phyloP scores from a whole-genome alignment of 495 filamentous ascomycete species.

The Pseudoneurospora amorphoporcata region DNA sequence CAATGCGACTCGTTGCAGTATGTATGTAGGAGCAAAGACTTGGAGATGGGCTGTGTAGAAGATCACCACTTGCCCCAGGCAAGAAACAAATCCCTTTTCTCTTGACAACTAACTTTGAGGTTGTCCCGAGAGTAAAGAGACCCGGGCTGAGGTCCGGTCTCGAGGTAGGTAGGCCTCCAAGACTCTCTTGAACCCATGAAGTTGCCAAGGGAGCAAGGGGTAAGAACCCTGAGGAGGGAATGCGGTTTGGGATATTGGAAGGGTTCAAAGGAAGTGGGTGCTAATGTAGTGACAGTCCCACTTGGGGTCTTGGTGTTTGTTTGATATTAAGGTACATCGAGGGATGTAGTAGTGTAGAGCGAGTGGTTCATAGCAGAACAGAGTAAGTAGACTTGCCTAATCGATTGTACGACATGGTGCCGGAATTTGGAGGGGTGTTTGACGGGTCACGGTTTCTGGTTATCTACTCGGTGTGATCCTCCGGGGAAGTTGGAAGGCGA shows the following conservation, averaged over 20 bases:
- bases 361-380: neutral
- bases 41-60: neutral
- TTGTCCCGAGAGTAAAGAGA: neutral
- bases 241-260: neutral
- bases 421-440: neutral
- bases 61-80: slow-evolving; percentile 22
- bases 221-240: neutral
- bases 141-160: neutral
- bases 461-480: neutral
- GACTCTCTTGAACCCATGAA: neutral
- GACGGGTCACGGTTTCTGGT: neutral
- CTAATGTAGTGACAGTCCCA: neutral
- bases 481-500: neutral
- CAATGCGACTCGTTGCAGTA: neutral
- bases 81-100: slow-evolving; percentile 9
- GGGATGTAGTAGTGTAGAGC: neutral
- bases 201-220: neutral
- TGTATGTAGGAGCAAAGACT: neutral
- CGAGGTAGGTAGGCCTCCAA: neutral
- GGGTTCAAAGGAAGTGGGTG: neutral
- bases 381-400: slow-evolving; percentile 47
- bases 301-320: neutral
- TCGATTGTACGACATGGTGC: slow-evolving; percentile 59
- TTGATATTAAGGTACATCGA: neutral
- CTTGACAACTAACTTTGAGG: neutral